These are phyloP conservation scores for Gonium pectorale DNA, from an alignment of 139 green algal genomes.

Conservation along the genomic window DNA sequence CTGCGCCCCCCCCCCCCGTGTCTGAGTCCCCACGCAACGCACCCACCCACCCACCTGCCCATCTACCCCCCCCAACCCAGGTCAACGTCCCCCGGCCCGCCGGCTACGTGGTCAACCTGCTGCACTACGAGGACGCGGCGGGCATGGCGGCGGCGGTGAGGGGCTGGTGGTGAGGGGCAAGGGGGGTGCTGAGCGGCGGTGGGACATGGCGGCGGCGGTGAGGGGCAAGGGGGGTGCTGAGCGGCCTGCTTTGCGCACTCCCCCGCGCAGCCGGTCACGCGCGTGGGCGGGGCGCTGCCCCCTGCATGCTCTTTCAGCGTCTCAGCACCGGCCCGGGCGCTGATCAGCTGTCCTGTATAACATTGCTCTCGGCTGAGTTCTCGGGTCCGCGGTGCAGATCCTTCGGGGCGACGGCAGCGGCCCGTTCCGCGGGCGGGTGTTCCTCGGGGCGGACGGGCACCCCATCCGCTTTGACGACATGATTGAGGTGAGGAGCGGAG, in stretches of 20 bases:
- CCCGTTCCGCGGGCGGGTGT: constrained; percentile 64
- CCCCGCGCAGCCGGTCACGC: no score
- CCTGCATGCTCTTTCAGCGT: background rate
- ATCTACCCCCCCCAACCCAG: background rate
- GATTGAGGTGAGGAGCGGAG: constrained; percentile 45
- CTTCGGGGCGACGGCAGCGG: constrained; percentile 47
- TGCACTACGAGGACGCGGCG: constrained; percentile 99
- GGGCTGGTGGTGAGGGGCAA: background rate
- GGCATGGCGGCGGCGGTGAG: constrained; percentile 66
- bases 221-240: background rate
- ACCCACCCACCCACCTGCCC: background rate
- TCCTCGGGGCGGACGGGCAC: constrained; percentile 80
- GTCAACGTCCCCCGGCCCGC: constrained; percentile 68
- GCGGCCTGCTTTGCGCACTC: no score
- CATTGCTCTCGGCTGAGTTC: no score
- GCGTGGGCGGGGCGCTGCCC: no score
- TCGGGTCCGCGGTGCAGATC: constrained; percentile 37
- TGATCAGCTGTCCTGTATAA: no score
- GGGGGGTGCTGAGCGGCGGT: background rate
- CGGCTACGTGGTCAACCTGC: constrained; percentile 93
- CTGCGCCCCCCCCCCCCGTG: no score
- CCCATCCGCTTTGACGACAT: constrained; percentile 83
- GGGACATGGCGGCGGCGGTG: constrained; percentile 64
- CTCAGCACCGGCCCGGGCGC: background rate
- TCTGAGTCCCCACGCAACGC: no score